These are phyloP conservation scores for Phlyctochytrium bullatum DNA, from an alignment of 192 early-diverging fungal species.

Conservation along the genomic window DNA sequence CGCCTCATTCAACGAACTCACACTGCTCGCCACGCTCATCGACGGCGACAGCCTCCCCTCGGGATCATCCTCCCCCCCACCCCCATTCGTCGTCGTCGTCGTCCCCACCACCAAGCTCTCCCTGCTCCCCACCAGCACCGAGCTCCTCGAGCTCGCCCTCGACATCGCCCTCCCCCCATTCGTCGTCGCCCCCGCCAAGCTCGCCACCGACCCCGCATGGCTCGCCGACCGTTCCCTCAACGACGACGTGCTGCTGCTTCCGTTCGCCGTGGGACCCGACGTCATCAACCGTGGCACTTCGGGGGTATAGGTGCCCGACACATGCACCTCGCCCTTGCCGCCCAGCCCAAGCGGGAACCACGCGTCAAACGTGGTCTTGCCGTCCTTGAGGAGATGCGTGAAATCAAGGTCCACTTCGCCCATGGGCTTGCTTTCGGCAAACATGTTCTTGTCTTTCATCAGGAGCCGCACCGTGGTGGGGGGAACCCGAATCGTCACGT, in stretches of 20 bases:
- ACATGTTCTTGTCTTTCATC: slow-evolving; percentile 69
- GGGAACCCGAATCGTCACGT: slow-evolving; percentile 26
- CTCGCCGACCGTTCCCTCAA: neutral
- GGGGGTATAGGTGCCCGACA: neutral
- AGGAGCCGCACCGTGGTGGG: slow-evolving; percentile 51
- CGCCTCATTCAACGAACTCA: neutral
- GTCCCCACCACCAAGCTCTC: too few relatives aligned
- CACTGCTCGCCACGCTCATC: neutral
- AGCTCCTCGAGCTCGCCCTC: neutral
- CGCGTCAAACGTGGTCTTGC: slow-evolving; percentile 24
- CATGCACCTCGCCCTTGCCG: slow-evolving; percentile 34
- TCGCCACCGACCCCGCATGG: neutral
- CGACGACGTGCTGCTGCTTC: too few relatives aligned
- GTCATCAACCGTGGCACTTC: too few relatives aligned
- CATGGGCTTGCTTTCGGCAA: slow-evolving; percentile 60
- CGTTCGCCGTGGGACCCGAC: too few relatives aligned
- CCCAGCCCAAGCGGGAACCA: slow-evolving; percentile 38
- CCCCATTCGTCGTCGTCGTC: neutral
- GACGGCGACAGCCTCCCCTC: neutral
- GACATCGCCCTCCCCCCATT: neutral
- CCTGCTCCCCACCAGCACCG: too few relatives aligned
- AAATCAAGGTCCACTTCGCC: slow-evolving; percentile 60
- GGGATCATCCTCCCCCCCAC: neutral
- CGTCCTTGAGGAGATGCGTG: slow-evolving; percentile 30
- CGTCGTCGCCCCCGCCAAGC: neutral